Percentiles rank a stretch among this genome's conserved stretches.
Conservation (phyloP, 371 early-diverging fungal genomes). For the Mortierella sp. region DNA sequence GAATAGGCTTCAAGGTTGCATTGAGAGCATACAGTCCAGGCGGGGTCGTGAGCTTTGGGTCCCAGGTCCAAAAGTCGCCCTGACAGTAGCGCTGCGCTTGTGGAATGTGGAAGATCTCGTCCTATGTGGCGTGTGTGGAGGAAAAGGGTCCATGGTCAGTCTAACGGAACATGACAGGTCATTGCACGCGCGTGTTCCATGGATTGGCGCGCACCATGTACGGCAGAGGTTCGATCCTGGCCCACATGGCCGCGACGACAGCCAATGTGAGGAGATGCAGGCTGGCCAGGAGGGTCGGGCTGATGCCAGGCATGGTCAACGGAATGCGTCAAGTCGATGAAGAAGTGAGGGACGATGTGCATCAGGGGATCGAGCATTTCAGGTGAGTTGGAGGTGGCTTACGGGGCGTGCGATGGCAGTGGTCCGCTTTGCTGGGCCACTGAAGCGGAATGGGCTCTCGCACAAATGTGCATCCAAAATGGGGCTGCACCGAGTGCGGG, state of each 20-base stretch:
- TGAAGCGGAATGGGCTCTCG: too few relatives aligned
- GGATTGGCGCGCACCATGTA: slow-evolving; percentile 35
- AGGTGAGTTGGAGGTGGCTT: too few relatives aligned
- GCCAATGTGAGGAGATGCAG: slow-evolving; percentile 31
- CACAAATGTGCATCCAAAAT: too few relatives aligned
- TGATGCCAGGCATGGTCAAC: slow-evolving; percentile 9
- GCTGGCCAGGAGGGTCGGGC: slow-evolving; percentile 13
- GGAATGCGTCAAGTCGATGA: not conserved
- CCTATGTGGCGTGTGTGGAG: not conserved
- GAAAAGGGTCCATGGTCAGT: not conserved
- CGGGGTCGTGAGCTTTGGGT: slow-evolving; percentile 95
- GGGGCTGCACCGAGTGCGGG: too few relatives aligned
- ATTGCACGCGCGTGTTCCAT: not conserved
- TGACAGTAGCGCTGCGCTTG: slow-evolving; percentile 90
- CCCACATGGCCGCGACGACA: slow-evolving; percentile 22
- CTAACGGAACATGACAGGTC: not conserved
- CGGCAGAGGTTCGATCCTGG: slow-evolving; percentile 23
- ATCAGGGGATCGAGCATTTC: too few relatives aligned
- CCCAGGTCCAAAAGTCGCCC: slow-evolving; percentile 79
- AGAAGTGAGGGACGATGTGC: too few relatives aligned
- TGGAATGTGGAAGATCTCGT: slow-evolving; percentile 91
- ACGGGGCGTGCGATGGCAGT: too few relatives aligned
- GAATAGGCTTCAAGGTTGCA: not conserved
- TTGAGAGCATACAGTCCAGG: slow-evolving; percentile 86
- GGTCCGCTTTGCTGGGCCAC: too few relatives aligned